Conservation (phyloP, 1,284 basidiomycete species). For the Rhodotorula sp. region DNA sequence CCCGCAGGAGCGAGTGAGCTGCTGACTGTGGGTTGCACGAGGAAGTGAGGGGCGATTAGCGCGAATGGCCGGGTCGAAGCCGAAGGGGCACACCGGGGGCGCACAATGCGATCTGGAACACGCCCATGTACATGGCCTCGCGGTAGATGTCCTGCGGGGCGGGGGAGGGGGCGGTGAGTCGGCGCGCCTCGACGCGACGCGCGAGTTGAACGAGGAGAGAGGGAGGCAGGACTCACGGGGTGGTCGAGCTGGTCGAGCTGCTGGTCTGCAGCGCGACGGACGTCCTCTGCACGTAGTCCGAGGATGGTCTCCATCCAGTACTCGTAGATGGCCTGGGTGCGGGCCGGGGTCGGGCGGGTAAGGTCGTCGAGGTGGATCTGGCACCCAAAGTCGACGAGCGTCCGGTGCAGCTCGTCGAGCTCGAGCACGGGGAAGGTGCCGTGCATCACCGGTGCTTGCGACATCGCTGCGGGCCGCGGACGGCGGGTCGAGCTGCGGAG, state of each 20-base stretch:
- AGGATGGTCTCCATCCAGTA: conserved; percentile 33
- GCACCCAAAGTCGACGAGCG: conserved; percentile 16
- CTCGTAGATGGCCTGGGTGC: conserved; percentile 35
- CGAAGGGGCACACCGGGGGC: not conserved
- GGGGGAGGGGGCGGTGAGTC: not conserved
- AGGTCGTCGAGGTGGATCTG: conserved; percentile 34
- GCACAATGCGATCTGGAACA: conserved; percentile 31
- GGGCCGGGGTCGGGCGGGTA: conserved; percentile 26
- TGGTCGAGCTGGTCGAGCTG: conserved; percentile 39
- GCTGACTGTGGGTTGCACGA: conserved; percentile 31
- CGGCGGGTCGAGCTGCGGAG: not conserved
- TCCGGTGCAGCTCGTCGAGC: conserved; percentile 9
- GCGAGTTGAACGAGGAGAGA: not conserved
- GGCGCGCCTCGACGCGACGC: not conserved
- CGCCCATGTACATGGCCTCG: conserved; percentile 40
- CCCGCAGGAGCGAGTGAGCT: conserved; percentile 57
- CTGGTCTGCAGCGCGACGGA: conserved; percentile 29
- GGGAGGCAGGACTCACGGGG: conserved; percentile 1
- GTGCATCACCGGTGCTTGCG: not conserved
- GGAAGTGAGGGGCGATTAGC: not conserved
- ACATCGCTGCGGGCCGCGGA: not conserved
- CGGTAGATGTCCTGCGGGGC: conserved; percentile 35
- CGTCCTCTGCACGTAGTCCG: conserved; percentile 31
- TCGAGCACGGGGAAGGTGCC: conserved; percentile 28
- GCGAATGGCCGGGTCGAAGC: not conserved